Evolutionary conservation across 805 yeast genomes (phyloP).

Genomic region (Cyberlindnera mrakii): DNA sequence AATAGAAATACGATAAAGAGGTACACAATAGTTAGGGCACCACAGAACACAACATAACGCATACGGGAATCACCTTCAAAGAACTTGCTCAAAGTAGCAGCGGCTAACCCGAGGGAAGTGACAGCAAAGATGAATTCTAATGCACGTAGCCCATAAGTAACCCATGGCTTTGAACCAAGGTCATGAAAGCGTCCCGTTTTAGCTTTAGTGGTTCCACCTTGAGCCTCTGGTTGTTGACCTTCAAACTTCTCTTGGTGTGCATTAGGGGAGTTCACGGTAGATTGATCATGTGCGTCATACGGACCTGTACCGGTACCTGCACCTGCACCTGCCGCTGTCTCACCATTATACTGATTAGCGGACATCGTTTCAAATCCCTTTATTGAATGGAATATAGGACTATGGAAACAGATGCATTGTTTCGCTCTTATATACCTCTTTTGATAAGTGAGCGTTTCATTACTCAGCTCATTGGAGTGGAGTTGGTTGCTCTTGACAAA

Average conservation of each 20-base stretch:
- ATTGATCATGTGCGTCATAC: slow-evolving; percentile 18
- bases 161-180: slow-evolving; percentile 5
- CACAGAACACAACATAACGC: slow-evolving; percentile 27
- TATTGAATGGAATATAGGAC: no score
- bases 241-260: slow-evolving; percentile 13
- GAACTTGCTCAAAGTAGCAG: slow-evolving; percentile 21
- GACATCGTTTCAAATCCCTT: no score
- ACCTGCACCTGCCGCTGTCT: neutral
- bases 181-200: no score
- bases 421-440: neutral
- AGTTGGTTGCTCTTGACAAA: no score
- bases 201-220: neutral
- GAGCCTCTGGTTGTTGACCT: neutral
- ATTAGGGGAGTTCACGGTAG: slow-evolving; percentile 19
- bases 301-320: neutral
- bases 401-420: neutral
- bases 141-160: slow-evolving; percentile 15
- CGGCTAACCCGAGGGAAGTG: slow-evolving; percentile 26
- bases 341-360: neutral
- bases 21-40: slow-evolving; percentile 26
- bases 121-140: slow-evolving; percentile 24
- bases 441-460: neutral
- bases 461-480: no score
- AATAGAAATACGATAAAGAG: slow-evolving; percentile 18
- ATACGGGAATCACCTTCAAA: slow-evolving; percentile 23